Evolutionary conservation across 805 yeast species (phyloP).

Genomic region (Saccharomyces jurei): DNA sequence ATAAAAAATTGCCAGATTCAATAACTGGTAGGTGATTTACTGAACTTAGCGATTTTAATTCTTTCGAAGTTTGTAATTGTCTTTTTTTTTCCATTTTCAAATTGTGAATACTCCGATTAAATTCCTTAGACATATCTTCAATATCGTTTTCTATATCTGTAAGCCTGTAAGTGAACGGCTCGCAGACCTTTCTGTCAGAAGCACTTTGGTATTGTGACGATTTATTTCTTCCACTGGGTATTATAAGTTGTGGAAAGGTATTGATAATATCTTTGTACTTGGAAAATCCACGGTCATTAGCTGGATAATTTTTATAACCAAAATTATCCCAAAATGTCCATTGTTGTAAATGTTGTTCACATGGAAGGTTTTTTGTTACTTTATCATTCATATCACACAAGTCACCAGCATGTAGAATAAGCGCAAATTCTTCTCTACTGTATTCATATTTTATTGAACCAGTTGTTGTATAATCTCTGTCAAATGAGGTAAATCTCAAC

Average conservation of each 20-base stretch:
- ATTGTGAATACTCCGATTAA: background rate
- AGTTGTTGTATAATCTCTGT: slow-evolving; percentile 1
- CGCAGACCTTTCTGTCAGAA: background rate
- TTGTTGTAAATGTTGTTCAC: background rate
- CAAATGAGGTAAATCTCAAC: slow-evolving; percentile 19
- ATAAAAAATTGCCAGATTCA: background rate
- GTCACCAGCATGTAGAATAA: background rate
- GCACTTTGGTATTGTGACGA: background rate
- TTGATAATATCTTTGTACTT: background rate
- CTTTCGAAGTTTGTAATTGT: background rate
- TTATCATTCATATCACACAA: background rate
- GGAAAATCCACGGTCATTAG: background rate
- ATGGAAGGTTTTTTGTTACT: background rate
- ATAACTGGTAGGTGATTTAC: background rate
- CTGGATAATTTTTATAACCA: background rate
- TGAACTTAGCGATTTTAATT: background rate
- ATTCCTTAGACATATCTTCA: background rate
- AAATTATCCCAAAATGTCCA: background rate
- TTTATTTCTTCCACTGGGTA: background rate
- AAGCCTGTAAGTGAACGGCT: background rate
- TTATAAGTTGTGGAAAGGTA: background rate
- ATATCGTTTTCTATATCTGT: background rate
- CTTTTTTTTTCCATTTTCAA: background rate
- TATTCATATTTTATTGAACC: background rate
- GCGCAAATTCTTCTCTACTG: background rate